phyloP scores from a whole-genome alignment of 1,284 basidiomycete genomes.

The Pholiota adiposa region DNA sequence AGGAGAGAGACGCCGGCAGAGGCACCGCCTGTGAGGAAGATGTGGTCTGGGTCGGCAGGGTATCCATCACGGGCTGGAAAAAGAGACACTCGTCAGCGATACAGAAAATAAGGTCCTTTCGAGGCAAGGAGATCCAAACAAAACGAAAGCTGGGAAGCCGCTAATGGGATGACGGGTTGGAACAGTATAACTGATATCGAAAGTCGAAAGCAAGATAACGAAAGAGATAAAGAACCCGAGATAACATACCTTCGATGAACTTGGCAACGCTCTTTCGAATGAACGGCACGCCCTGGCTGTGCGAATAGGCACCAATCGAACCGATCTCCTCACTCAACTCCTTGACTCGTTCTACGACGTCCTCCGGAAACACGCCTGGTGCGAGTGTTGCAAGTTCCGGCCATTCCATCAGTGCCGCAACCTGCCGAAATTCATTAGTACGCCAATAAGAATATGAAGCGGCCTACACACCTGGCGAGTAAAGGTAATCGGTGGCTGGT shows the following conservation, averaged over 20 bases:
- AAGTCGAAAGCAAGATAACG: neutral
- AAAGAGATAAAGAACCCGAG: neutral
- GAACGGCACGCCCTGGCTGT: conserved; percentile 90
- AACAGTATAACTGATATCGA: no score
- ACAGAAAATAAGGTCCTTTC: neutral
- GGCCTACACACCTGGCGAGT: conserved; percentile 74
- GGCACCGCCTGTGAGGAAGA: conserved; percentile 95
- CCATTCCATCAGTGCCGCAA: conserved; percentile 92
- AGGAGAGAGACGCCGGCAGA: conserved; percentile 91
- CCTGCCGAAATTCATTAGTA: conserved; percentile 44
- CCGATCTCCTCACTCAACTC: conserved; percentile 88
- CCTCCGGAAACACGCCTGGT: conserved; percentile 81
- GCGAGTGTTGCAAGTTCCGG: conserved; percentile 84
- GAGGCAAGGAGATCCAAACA: neutral
- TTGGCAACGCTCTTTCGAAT: conserved; percentile 90
- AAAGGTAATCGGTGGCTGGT: conserved; percentile 94
- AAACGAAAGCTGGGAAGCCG: neutral
- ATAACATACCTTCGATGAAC: conserved; percentile 78
- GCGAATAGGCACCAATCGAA: conserved; percentile 94
- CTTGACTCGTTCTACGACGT: conserved; percentile 85
- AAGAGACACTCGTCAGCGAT: conserved; percentile 4
- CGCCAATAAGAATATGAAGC: neutral
- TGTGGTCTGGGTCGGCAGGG: conserved; percentile 82
- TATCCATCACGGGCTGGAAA: conserved; percentile 84
- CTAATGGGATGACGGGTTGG: no score